Evolutionary conservation across 352 stramenopile genomes (phyloP), one percentile per base, ranked within the genome.

Genomic region (Phytophthora tubulina): DNA sequence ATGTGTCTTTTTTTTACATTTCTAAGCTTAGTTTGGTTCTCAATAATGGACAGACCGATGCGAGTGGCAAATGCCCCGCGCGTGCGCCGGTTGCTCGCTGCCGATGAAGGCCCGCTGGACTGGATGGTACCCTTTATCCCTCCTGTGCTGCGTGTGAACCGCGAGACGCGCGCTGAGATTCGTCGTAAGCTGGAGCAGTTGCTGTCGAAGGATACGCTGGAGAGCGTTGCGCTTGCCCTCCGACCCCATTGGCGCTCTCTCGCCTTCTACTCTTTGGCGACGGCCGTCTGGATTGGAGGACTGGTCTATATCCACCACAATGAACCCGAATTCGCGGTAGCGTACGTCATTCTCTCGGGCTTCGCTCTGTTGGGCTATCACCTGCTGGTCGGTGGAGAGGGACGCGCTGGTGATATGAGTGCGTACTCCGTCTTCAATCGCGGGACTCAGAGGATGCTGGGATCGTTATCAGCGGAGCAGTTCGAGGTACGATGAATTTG

Each of bases 341-440:
- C 83, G 10, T 95, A 92, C 68, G 79, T 91, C 50, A 85, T 92
- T 50, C 33, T 91, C 3, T 87, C 79, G 10, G 84, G 79, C 3
- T 88, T 92, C 54, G 44, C 58, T 11, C 71, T 54, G 11, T 54
- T 94, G 8, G 59, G 66, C 4, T 62, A 77, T 41, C 79, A 91
- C 50, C 41, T 91, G 21, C 63, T 88, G 31, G 31, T 67, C 14
- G 73, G 64, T 44, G 65, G 58, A 3, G 63, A 75, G 9, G 36
- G 49, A 17, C 70, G 58, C 5, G 35, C 33, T 0, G 68, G 73
- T 33, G 75, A 72, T 4, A 70, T 94, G 14, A 96, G 89, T 58
- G 87, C 89, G 3, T 96, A 96, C 67, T 96, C 89, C 30, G 82
- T 96, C 17, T 96, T 96, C 59, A 96, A 96, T 66, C 79, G 75